phyloP scores from a whole-genome alignment of 768 basidiomycete species.

The Leucocoprinus birnbaumii region DNA sequence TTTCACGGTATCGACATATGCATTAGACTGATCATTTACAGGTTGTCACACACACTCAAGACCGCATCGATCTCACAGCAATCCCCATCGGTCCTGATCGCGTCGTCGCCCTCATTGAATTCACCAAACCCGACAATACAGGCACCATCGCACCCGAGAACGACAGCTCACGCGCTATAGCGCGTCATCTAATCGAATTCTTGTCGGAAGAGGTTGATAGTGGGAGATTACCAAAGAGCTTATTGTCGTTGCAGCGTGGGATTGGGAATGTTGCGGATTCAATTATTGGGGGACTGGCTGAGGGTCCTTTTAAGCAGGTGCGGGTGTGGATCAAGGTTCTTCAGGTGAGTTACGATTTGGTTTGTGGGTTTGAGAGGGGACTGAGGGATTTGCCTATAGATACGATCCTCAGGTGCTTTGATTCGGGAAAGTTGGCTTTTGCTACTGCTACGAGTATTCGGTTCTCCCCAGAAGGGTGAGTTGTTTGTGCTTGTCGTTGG shows the following conservation, averaged over 20 bases:
- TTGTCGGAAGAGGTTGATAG: constrained; percentile 37
- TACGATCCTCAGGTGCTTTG: constrained; percentile 44
- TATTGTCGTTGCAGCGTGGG: constrained; percentile 44
- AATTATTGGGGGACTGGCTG: constrained; percentile 46
- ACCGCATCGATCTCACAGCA: constrained; percentile 41
- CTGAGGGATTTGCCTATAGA: constrained; percentile 25
- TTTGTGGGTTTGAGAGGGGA: no score
- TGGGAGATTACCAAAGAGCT: constrained; percentile 36
- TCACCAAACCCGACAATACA: constrained; percentile 40
- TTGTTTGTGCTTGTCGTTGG: not conserved
- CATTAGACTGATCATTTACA: constrained; percentile 14
- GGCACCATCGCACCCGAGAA: constrained; percentile 42
- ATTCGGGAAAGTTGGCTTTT: constrained; percentile 42
- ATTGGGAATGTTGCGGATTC: constrained; percentile 49
- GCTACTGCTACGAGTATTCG: constrained; percentile 46
- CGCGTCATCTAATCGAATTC: constrained; percentile 42
- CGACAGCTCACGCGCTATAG: constrained; percentile 38
- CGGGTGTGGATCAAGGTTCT: constrained; percentile 50
- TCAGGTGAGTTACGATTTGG: constrained; percentile 29
- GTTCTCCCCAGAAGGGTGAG: constrained; percentile 41
- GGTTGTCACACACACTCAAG: constrained; percentile 40
- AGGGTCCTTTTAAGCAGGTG: constrained; percentile 45
- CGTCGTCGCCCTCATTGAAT: constrained; percentile 42
- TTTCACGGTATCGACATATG: not conserved
- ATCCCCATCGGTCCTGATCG: constrained; percentile 48